Evolutionary conservation across 148 eudicot species (phyloP).

Genomic region (Rhododendron ovatum): DNA sequence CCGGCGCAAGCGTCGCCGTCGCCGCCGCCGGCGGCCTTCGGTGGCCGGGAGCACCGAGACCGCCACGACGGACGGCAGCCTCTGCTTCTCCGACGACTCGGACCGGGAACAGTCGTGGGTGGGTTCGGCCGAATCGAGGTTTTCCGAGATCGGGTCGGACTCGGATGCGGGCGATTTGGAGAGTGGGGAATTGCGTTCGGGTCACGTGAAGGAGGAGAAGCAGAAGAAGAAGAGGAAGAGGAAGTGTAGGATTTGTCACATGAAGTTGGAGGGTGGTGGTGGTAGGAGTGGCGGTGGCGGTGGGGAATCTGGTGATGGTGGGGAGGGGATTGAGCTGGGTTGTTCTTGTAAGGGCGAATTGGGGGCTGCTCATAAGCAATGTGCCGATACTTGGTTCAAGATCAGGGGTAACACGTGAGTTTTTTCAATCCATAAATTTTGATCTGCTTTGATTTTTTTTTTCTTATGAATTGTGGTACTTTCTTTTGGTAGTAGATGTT

Average conservation of each 20-base stretch:
- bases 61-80: constrained; percentile 12
- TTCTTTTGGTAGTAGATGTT: not conserved
- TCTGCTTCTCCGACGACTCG: constrained; percentile 21
- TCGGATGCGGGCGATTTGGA: constrained; percentile 25
- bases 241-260: constrained; percentile 36
- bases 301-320: not conserved
- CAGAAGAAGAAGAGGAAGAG: constrained; percentile 20
- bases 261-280: constrained; percentile 18
- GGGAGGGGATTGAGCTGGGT: constrained; percentile 29
- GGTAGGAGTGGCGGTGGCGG: constrained; percentile 6
- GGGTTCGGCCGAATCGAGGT: constrained; percentile 12
- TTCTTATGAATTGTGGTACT: not conserved
- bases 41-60: constrained; percentile 11
- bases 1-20: constrained; percentile 7
- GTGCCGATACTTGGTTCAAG: constrained; percentile 48
- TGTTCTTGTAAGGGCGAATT: constrained; percentile 42
- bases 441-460: not conserved
- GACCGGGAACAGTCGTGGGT: constrained; percentile 5
- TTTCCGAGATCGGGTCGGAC: constrained; percentile 2
- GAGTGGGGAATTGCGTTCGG: constrained; percentile 17
- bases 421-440: not conserved
- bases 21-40: not conserved
- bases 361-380: constrained; percentile 35
- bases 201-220: not conserved
- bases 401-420: constrained; percentile 41